Evolutionary conservation across 2,329 filamentous ascomycete genomes (phyloP).

Genomic region (Ophiostoma perfectum): DNA sequence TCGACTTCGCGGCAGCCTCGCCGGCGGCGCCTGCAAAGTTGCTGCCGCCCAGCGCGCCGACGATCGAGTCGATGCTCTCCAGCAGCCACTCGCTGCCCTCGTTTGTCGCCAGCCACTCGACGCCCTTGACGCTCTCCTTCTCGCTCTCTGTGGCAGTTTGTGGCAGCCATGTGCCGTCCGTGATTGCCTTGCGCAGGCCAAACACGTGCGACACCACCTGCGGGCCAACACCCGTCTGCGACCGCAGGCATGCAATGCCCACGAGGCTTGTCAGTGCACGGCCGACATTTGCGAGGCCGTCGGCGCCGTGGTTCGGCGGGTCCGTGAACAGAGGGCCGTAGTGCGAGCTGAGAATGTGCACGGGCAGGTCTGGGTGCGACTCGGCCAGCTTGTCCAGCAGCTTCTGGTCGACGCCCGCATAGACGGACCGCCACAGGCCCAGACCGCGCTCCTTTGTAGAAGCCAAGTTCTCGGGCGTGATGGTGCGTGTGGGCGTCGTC

Average conservation of each 20-base stretch:
- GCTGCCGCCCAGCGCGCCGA: conserved; percentile 38
- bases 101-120: conserved; percentile 58
- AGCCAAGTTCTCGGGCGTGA: conserved; percentile 49
- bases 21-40: conserved; percentile 20
- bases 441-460: conserved; percentile 54
- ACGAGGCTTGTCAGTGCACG: conserved; percentile 67
- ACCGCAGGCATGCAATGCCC: conserved; percentile 66
- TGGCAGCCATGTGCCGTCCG: conserved; percentile 55
- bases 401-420: conserved; percentile 67
- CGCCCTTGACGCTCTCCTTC: conserved; percentile 43
- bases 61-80: conserved; percentile 55
- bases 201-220: conserved; percentile 79
- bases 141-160: conserved; percentile 32
- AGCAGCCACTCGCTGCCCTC: conserved; percentile 62
- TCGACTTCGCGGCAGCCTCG: conserved; percentile 14
- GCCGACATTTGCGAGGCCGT: conserved; percentile 53
- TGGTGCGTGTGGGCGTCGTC: conserved; percentile 50
- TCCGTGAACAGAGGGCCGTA: conserved; percentile 71
- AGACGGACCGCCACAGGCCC: conserved; percentile 69
- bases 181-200: conserved; percentile 68
- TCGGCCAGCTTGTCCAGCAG: conserved; percentile 63
- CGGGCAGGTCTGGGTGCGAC: conserved; percentile 76
- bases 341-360: conserved; percentile 69
- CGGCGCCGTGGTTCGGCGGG: conserved; percentile 44
- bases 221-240: conserved; percentile 76